Percentiles rank a stretch among this genome's conserved stretches.
Conservation (phyloP, 371 early-diverging fungal species). For the Mortierella sp. region DNA sequence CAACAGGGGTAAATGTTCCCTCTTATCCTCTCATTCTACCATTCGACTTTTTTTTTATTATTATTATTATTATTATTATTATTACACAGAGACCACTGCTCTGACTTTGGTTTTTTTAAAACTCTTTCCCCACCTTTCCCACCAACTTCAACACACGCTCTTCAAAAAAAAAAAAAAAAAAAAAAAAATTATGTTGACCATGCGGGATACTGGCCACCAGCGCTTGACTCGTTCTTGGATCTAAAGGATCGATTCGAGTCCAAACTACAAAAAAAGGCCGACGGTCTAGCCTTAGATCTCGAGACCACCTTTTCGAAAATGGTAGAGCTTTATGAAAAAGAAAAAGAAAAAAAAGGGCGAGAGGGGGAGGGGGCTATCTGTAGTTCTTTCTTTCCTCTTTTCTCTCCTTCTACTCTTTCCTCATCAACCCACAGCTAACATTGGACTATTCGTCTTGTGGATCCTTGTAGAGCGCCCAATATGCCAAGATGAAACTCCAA, state of each 20-base stretch:
- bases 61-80: too few species aligned
- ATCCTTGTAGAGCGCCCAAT: slow-evolving; percentile 39
- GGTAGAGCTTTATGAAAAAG: slow-evolving; percentile 16
- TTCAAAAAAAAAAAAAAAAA: too few species aligned
- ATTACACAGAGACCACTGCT: too few species aligned
- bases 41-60: too few species aligned
- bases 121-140: background rate
- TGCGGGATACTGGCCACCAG: slow-evolving; percentile 50
- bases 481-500: slow-evolving; percentile 50
- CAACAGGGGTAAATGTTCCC: slow-evolving; percentile 40
- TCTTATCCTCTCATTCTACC: too few species aligned
- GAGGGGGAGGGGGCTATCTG: too few species aligned
- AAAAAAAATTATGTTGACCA: slow-evolving; percentile 47
- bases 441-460: background rate
- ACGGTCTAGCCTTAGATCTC: slow-evolving; percentile 35
- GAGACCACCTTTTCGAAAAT: slow-evolving; percentile 40
- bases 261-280: slow-evolving; percentile 44
- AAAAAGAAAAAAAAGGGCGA: background rate
- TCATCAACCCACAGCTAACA: too few species aligned
- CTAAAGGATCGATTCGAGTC: slow-evolving; percentile 51
- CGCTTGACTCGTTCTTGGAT: slow-evolving; percentile 36
- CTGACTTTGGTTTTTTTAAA: too few species aligned
- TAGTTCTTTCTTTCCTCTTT: background rate
- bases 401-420: background rate
- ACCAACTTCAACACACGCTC: background rate